phyloP scores from a whole-genome alignment of 768 basidiomycete genomes.

The Rhizopogon sp. region DNA sequence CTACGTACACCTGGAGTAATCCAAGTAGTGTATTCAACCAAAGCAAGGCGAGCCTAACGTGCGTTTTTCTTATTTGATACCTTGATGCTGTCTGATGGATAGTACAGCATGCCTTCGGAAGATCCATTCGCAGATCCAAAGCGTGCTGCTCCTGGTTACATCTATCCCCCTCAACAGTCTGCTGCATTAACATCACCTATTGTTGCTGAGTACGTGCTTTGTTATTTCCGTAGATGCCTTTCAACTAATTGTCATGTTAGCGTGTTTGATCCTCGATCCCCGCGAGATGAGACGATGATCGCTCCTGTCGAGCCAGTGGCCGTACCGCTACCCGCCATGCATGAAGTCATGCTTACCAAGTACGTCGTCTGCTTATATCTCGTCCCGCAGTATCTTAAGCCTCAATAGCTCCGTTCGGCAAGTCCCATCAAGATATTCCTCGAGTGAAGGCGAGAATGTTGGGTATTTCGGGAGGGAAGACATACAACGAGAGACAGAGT shows the following conservation, averaged over 20 bases:
- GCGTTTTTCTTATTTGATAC: conserved; percentile 4
- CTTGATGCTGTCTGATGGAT: not conserved
- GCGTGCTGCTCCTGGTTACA: conserved; percentile 2
- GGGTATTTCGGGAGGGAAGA: conserved; percentile 8
- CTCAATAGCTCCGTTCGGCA: conserved; percentile 12
- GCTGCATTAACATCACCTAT: conserved; percentile 6
- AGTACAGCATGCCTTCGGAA: conserved; percentile 12
- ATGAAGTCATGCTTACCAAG: conserved; percentile 27
- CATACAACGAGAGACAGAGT: conserved; percentile 19
- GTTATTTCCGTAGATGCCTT: not conserved
- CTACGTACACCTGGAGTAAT: conserved; percentile 27
- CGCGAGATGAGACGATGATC: conserved; percentile 25
- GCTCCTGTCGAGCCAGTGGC: conserved; percentile 18
- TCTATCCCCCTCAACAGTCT: conserved; percentile 1
- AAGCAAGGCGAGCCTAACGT: conserved; percentile 13
- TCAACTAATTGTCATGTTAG: not conserved
- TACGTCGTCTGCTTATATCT: conserved; percentile 1
- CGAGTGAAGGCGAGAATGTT: conserved; percentile 10
- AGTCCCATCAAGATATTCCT: conserved; percentile 11
- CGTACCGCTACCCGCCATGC: conserved; percentile 27
- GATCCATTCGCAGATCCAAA: conserved; percentile 24
- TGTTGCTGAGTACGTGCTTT: conserved; percentile 19
- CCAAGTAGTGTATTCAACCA: conserved; percentile 17
- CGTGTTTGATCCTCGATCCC: conserved; percentile 24
- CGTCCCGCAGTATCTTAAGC: not conserved